Evolutionary conservation across 1,284 basidiomycete species (phyloP).

Genomic region (Quambalaria eucalypti): DNA sequence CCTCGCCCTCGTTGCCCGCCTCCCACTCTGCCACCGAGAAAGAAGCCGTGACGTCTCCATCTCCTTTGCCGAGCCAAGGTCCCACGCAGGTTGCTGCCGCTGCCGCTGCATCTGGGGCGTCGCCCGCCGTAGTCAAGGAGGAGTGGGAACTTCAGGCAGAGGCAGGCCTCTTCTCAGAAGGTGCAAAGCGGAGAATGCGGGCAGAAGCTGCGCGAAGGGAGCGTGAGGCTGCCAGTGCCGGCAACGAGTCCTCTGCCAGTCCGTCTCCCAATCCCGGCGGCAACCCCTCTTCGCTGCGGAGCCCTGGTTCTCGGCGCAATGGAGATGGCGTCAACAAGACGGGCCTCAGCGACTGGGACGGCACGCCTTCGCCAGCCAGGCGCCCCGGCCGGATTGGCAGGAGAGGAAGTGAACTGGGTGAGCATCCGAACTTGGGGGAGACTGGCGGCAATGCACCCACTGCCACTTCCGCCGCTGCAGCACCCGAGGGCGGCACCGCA

Average conservation of each 20-base stretch:
- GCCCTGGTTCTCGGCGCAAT: no score
- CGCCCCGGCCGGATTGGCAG: no score
- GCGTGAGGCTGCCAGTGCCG: neutral
- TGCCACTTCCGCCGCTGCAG: no score
- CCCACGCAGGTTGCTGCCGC: neutral
- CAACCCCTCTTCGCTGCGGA: neutral
- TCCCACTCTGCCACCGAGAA: no score
- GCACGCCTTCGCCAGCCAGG: no score
- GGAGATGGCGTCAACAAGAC: slow-evolving; percentile 13
- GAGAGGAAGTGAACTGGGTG: no score
- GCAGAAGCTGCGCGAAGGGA: slow-evolving; percentile 13
- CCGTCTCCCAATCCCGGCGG: neutral
- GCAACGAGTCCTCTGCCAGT: no score
- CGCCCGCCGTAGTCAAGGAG: no score
- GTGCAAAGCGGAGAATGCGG: neutral
- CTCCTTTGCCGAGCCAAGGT: neutral
- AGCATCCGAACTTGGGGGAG: no score
- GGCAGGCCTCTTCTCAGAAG: slow-evolving; percentile 3
- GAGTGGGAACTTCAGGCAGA: no score
- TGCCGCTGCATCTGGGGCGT: slow-evolving; percentile 8
- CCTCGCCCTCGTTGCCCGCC: no score
- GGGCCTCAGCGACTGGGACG: slow-evolving; percentile 11
- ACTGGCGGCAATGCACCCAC: no score
- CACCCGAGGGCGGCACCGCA: slow-evolving; percentile 2
- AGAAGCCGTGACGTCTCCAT: slow-evolving; percentile 3